A percentile compares a stretch with the other conserved stretches of the same genome.
Evolutionary conservation across 306 rosid genomes (phyloP).

Genomic region (Cicer judaicum): DNA sequence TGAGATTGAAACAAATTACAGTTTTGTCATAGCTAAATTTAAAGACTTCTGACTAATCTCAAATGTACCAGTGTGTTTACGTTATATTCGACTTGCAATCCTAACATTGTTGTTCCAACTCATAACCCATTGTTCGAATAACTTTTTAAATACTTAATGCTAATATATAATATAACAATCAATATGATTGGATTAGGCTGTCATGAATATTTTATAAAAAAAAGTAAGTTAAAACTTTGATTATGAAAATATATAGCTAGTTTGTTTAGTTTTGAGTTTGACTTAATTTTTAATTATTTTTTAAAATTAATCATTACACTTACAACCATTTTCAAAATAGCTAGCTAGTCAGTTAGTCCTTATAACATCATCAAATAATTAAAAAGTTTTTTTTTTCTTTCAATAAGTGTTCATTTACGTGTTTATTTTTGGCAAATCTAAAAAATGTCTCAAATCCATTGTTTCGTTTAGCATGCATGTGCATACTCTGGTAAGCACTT

Average conservation of each 20-base stretch:
- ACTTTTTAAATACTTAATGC: conserved; percentile 26
- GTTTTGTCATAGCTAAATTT: too few relatives aligned
- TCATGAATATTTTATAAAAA: conserved; percentile 3
- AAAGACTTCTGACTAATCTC: too few relatives aligned
- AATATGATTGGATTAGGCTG: conserved; percentile 44
- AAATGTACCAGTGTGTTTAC: too few relatives aligned
- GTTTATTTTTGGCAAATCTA: background rate
- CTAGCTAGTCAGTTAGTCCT: background rate
- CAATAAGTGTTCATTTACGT: background rate
- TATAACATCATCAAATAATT: conserved; percentile 14
- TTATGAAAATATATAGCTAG: background rate
- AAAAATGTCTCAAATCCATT: background rate
- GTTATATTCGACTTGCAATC: conserved; percentile 9
- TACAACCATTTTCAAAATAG: conserved; percentile 11
- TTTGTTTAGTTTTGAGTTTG: background rate
- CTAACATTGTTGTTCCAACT: conserved; percentile 29
- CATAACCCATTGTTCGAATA: conserved; percentile 19
- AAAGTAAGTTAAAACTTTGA: background rate
- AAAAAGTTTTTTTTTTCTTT: background rate
- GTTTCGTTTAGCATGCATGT: background rate
- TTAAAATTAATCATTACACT: background rate
- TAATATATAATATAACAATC: background rate
- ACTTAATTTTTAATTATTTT: background rate
- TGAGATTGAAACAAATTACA: too few relatives aligned
- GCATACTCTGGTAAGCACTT: background rate